These are phyloP conservation scores for Ogataea pignaliae DNA, from an alignment of 805 yeast genomes.

Conservation along the genomic window DNA sequence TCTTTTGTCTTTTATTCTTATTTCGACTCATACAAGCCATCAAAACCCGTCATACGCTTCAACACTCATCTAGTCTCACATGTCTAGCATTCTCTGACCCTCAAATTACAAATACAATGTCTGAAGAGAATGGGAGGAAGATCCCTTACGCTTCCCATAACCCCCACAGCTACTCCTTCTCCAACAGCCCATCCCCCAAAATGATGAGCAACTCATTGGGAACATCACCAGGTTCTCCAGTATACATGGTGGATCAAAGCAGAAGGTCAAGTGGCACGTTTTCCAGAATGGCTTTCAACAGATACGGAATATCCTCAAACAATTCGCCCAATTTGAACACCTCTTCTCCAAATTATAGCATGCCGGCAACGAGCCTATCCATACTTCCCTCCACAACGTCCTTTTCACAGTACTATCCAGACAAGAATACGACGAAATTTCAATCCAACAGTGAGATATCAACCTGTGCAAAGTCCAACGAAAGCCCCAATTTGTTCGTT, in stretches of 20 bases:
- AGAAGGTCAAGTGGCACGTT: slow-evolving; percentile 31
- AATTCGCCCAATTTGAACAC: slow-evolving; percentile 9
- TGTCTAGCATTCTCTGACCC: no score
- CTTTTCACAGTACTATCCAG: slow-evolving; percentile 21
- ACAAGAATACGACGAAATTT: slow-evolving; percentile 23
- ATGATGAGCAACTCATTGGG: slow-evolving; percentile 11
- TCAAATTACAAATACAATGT: background rate
- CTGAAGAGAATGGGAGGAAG: slow-evolving; percentile 3
- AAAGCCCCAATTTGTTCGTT: slow-evolving; percentile 32
- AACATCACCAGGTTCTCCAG: slow-evolving; percentile 21
- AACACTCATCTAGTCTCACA: no score
- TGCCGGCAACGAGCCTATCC: slow-evolving; percentile 20
- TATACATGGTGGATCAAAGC: slow-evolving; percentile 17
- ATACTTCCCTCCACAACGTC: slow-evolving; percentile 16
- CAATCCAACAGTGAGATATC: slow-evolving; percentile 32
- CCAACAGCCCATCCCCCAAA: slow-evolving; percentile 2
- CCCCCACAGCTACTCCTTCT: slow-evolving; percentile 3
- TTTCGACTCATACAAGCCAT: no score
- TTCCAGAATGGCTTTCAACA: slow-evolving; percentile 56
- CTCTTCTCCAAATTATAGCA: slow-evolving; percentile 10
- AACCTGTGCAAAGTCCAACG: slow-evolving; percentile 30
- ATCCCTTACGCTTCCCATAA: background rate
- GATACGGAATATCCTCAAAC: slow-evolving; percentile 40
- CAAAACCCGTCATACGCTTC: no score
- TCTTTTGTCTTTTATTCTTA: no score